Evolutionary conservation across 495 filamentous ascomycete species (phyloP), one percentile per base, ranked within the genome.

Genomic region (Lasiosphaeriaceae sp.): DNA sequence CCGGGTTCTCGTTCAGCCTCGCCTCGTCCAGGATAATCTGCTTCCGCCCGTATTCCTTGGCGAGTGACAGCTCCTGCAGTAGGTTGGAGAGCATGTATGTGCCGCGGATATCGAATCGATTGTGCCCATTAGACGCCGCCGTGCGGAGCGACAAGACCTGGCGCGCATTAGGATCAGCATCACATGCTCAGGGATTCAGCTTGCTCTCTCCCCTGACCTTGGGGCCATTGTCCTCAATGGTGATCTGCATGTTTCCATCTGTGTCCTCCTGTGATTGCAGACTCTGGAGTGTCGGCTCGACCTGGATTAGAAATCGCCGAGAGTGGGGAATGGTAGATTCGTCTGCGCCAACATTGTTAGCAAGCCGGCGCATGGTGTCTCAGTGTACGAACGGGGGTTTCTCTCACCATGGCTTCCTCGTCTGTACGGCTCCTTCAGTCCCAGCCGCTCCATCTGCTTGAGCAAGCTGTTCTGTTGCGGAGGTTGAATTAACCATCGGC

Each of bases 41-140:
- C 70, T 90, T 88, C 23, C 88, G 84, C 55, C 90, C 91, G 66
- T 87, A 90, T 62, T 90, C 84, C 74, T 93, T 83, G 35, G 94
- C 94, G 56, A 97, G 82, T 6, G 88, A 90, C 49, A 98, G 80
- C 72, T 97, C 94, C 70, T 98, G 94, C 41, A 96, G 77, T 7
- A 97, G 85, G 66, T 96, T 97, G 20, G 92, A 95, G 20, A 97
- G 82, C 85, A 94, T 90, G 66, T 98, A 98, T 24, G 89, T 96
- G 35, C 94, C 94, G 55, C 93, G 89, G 34, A 98, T 79, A 58
- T 96, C 90, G 62, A 89, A 87, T 52, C 80, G 78, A 61, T 90
- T 90, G 71, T 86, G 83, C n/a, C 91, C 92, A 31, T 84, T 86
- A 23, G 94, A 97, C 34, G 80, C 84, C n/a, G 86, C 87, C 4